Evolutionary conservation across 805 yeast species (phyloP).

Genomic region (Metschnikowia dekortorum): DNA sequence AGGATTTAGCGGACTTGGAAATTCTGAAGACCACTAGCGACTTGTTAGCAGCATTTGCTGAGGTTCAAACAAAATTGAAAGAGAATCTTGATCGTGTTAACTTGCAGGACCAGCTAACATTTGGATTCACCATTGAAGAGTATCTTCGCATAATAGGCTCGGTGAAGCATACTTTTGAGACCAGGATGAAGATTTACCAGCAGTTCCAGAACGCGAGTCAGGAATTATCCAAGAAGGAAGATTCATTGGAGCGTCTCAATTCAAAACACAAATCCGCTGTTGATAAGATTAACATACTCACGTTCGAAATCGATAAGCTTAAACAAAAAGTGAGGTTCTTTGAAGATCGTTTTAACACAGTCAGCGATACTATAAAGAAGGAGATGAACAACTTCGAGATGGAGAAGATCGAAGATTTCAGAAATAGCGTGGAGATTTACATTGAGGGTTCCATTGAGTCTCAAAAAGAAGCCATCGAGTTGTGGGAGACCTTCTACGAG

Average conservation of each 20-base stretch:
- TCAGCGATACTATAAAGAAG: slow-evolving; percentile 59
- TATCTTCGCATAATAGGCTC: slow-evolving; percentile 76
- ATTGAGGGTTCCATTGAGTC: slow-evolving; percentile 87
- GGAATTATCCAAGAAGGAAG: slow-evolving; percentile 44
- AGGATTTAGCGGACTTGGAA: slow-evolving; percentile 68
- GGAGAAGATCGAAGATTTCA: slow-evolving; percentile 76
- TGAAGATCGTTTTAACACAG: slow-evolving; percentile 56
- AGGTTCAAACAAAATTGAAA: slow-evolving; percentile 63
- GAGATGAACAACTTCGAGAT: slow-evolving; percentile 70
- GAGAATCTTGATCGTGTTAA: slow-evolving; percentile 75
- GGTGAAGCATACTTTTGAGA: slow-evolving; percentile 66
- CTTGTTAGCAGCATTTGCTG: slow-evolving; percentile 66
- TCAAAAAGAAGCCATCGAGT: slow-evolving; percentile 84
- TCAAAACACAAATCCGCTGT: slow-evolving; percentile 46
- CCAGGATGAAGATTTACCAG: slow-evolving; percentile 56
- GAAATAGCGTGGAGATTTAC: slow-evolving; percentile 84
- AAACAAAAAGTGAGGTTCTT: slow-evolving; percentile 51
- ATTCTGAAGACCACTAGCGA: slow-evolving; percentile 61
- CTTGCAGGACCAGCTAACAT: slow-evolving; percentile 77
- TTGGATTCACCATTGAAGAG: slow-evolving; percentile 86
- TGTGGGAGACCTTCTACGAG: slow-evolving; percentile 87
- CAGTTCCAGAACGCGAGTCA: slow-evolving; percentile 41
- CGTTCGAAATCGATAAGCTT: slow-evolving; percentile 54
- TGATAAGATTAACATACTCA: slow-evolving; percentile 57
- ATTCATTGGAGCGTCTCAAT: slow-evolving; percentile 40